Evolutionary conservation across 2,329 filamentous ascomycete genomes (phyloP), one percentile per base, ranked within the genome.

Genomic region (Aspergillus flavus): DNA sequence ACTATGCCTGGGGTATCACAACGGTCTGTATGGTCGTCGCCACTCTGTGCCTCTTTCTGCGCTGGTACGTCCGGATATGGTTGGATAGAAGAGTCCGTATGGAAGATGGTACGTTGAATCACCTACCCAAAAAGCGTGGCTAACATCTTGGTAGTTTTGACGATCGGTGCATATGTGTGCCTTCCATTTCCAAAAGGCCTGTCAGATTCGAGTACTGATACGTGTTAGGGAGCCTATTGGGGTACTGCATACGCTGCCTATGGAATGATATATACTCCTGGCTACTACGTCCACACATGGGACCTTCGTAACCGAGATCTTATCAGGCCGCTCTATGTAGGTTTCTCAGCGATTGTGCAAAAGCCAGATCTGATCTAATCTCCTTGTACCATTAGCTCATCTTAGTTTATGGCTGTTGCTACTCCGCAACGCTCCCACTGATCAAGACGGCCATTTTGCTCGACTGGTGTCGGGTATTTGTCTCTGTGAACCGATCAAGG

Each of bases 381-480:
- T 12, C 6, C 16, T 16, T 16, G 21, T 9, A 1, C 36, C 6
- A 34, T 34, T 6, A 66, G 59, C 46, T 59, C 0, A 59, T 80
- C 43, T 71, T 78, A 39, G 57, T 79, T 34, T 74, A 71, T 61
- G 76, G 78, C 56, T 66, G 69, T 65, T 75, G 68, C 61, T 81
- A 81, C 64, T 76, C 73, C 0, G 71, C 75, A 39, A 72, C 74
- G 21, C 73, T 82, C 1, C 75, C 78, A 0, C 69, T 80, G 6
- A 64, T 82, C 58, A 82, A 82, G 61, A 72, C 71, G 2, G 76
- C 78, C 14, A 81, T 83, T 54, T 71, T 83, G 14, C 53, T 80
- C 10, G 79, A 83, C 60, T 83, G 81, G 81, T 72, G 70, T n/a
- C 71, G 75, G 7, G 65, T 80, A 6, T 78, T 81, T 52, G 74